A percentile compares a stretch with the other conserved stretches of the same genome.
Evolutionary conservation across 2,329 filamentous ascomycete genomes (phyloP).

Genomic region (Penicillium sp.): DNA sequence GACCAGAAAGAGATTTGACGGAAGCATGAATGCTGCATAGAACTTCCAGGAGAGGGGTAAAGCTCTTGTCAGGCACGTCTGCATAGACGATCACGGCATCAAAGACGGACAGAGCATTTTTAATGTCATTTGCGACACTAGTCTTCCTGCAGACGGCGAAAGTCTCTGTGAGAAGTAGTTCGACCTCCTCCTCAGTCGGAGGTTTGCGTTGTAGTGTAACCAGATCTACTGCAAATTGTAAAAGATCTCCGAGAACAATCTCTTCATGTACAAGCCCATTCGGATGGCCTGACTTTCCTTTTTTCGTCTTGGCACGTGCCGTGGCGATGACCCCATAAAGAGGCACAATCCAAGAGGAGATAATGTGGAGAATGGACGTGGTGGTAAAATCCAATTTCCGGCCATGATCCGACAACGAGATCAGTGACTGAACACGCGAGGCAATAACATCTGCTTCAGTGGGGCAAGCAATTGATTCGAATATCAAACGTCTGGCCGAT

Average conservation of each 20-base stretch:
- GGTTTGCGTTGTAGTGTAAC: slow-evolving; percentile 44
- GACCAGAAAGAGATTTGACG: slow-evolving; percentile 44
- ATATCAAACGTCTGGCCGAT: slow-evolving; percentile 33
- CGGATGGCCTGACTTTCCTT: slow-evolving; percentile 33
- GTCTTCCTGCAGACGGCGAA: slow-evolving; percentile 44
- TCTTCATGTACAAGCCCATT: slow-evolving; percentile 37
- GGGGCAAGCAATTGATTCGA: slow-evolving; percentile 36
- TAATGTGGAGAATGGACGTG: slow-evolving; percentile 40
- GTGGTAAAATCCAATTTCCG: slow-evolving; percentile 43
- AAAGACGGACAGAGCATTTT: slow-evolving; percentile 43
- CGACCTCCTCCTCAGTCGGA: slow-evolving; percentile 36
- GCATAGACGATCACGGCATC: slow-evolving; percentile 44
- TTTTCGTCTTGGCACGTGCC: slow-evolving; percentile 40
- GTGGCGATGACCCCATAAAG: slow-evolving; percentile 39
- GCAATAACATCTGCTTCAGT: slow-evolving; percentile 40
- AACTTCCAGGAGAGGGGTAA: slow-evolving; percentile 40
- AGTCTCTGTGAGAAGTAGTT: slow-evolving; percentile 37
- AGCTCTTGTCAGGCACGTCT: slow-evolving; percentile 40
- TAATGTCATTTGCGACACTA: slow-evolving; percentile 43
- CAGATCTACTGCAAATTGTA: slow-evolving; percentile 45
- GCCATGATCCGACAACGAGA: slow-evolving; percentile 44
- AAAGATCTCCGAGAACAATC: slow-evolving; percentile 37
- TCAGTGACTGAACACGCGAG: slow-evolving; percentile 39
- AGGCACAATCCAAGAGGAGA: slow-evolving; percentile 41
- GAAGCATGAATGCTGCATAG: slow-evolving; percentile 47